Evolutionary conservation across 1,284 basidiomycete species (phyloP), one percentile per base, ranked within the genome.

Genomic region (Apiotrichum mycotoxinovorans): DNA sequence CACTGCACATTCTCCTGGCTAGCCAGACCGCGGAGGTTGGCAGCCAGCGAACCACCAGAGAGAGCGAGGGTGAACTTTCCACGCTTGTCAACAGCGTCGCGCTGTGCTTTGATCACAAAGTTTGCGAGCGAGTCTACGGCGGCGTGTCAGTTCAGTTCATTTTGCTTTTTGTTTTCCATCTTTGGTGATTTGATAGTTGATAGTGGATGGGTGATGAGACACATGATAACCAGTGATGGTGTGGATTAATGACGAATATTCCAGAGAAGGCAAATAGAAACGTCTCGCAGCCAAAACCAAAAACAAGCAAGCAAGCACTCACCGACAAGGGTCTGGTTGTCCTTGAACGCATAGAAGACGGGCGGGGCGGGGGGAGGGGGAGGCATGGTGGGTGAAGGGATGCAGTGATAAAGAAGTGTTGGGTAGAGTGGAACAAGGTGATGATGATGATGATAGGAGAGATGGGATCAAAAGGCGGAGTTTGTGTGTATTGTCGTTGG

Each of bases 51-150:
- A 9, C 96, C 95, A 37, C 96, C 93, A 3, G 93, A 97, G 66
- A 98, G 81, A 52, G 95, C 96, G 69, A 99, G 74, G 47, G 91
- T 90, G 80, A 99, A 99, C 69, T 86, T 87, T 71, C 88, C 88
- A 75, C 91, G 87, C 80, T 91, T 93, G 70, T 88, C 86, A 66
- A 98, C 83, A 34, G 95, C 86, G 54, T 97, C 93, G 66, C 87
- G 88, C 81, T 98, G 96, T 0, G 90, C 89, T 68, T 89, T 91
- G 71, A 93, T 73, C 46, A 98, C 85, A 74, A 96, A 98, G 56
- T 83, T 79, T 14, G 93, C 90, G 61, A 99, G 85, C 0, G 85
- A 83, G 15, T 82, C 72, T 74, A 15, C 5, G 30, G 30, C 12
- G 30, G 30, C 30, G n/a, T 41, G 20, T 23, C 37, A 33, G 20